Evolutionary conservation across 257 asterid species (phyloP).

Genomic region (Capsicum rhomboideum): DNA sequence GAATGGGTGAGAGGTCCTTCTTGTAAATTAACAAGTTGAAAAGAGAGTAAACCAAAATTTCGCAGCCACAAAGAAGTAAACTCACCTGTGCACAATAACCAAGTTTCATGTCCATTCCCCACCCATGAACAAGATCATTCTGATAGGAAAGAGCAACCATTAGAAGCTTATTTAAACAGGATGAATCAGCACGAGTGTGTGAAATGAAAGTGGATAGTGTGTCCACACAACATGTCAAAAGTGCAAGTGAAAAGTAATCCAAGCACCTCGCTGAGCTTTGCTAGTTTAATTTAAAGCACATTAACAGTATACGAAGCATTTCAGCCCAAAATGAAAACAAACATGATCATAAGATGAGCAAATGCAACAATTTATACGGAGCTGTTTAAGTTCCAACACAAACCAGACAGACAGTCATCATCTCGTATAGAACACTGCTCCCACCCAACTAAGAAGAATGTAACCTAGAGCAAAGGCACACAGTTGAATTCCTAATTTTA

Average conservation of each 20-base stretch:
- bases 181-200: background rate
- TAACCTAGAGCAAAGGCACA: background rate
- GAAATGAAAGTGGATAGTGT: background rate
- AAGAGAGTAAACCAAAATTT: background rate
- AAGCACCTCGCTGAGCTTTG: background rate
- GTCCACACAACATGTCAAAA: background rate
- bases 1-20: background rate
- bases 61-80: background rate
- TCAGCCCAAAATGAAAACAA: background rate
- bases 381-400: background rate
- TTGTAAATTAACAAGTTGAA: background rate
- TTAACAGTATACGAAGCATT: background rate
- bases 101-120: constrained; percentile 99
- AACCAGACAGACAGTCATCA: background rate
- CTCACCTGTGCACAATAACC: constrained; percentile 97
- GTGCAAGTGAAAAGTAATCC: background rate
- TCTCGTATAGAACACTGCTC: background rate
- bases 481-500: background rate
- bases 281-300: background rate
- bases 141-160: constrained; percentile 20
- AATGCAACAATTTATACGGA: background rate
- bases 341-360: background rate
- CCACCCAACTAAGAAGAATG: background rate
- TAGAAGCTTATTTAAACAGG: background rate
- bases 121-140: constrained; percentile 99